Percentiles rank a stretch among this genome's conserved stretches.
phyloP scores from a whole-genome alignment of 23 red algal species.

The Gracilaria gracilis region DNA sequence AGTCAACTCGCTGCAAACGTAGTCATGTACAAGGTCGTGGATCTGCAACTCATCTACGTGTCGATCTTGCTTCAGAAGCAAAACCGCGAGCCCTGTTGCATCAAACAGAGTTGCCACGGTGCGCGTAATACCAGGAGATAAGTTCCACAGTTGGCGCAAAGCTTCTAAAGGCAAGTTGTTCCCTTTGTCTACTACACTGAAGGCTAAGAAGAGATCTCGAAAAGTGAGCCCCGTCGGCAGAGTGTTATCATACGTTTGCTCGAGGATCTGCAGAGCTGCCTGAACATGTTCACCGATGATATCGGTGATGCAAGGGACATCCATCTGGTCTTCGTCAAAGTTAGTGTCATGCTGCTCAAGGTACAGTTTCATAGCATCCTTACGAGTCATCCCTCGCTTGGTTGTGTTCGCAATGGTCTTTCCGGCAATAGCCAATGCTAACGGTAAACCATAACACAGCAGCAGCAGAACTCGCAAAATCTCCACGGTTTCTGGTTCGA shows the following conservation, averaged over 20 bases:
- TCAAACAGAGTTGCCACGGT: conserved; percentile 2
- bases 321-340: neutral
- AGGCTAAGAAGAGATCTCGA: conserved; percentile 29
- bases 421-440: conserved; percentile 8
- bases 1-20: conserved; percentile 19
- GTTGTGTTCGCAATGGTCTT: conserved; percentile 16
- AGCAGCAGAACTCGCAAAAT: conserved; percentile 14
- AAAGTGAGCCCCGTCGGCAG: neutral
- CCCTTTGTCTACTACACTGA: conserved; percentile 14
- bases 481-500: conserved; percentile 1
- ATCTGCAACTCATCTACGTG: conserved; percentile 10
- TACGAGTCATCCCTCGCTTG: conserved; percentile 5
- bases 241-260: neutral
- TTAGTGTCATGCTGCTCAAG: conserved; percentile 7
- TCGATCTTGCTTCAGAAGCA: neutral
- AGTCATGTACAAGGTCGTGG: conserved; percentile 27
- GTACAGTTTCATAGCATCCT: conserved; percentile 17
- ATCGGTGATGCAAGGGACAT: neutral
- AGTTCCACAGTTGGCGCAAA: conserved; percentile 13
- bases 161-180: conserved; percentile 6
- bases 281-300: conserved; percentile 20
- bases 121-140: conserved; percentile 8
- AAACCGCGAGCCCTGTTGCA: neutral
- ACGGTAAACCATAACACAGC: conserved; percentile 2
- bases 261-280: conserved; percentile 5